phyloP scores from a whole-genome alignment of 1,139 yeast genomes.

The Lodderomyces pseudojiufengensis region DNA sequence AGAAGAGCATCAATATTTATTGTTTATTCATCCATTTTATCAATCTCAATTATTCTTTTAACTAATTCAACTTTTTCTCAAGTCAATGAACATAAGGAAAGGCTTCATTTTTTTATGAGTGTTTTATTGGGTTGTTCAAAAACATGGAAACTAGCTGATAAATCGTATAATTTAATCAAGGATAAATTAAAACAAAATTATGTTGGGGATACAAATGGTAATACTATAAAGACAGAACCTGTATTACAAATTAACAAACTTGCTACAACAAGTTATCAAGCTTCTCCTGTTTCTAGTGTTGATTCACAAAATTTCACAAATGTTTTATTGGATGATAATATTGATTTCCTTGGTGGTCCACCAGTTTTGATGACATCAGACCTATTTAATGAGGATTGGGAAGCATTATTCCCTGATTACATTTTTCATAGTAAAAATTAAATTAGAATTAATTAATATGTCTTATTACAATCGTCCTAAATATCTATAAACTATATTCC shows the following conservation, averaged over 20 bases:
- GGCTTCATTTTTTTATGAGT: constrained; percentile 37
- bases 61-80: constrained; percentile 29
- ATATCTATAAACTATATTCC: too few species aligned
- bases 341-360: constrained; percentile 50
- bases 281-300: constrained; percentile 9
- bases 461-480: too few species aligned
- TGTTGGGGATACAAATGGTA: constrained; percentile 5
- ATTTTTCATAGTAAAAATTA: constrained; percentile 18
- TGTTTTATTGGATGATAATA: constrained; percentile 21
- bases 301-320: constrained; percentile 15
- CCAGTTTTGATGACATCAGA: constrained; percentile 53
- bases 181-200: constrained; percentile 25
- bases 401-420: constrained; percentile 44
- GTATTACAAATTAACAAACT: not conserved
- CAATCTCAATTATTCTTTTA: constrained; percentile 43
- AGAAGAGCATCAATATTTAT: constrained; percentile 44
- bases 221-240: not conserved
- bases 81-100: constrained; percentile 23
- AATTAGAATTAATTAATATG: constrained; percentile 2
- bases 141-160: constrained; percentile 50
- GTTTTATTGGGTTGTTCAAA: constrained; percentile 34
- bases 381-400: constrained; percentile 50
- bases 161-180: constrained; percentile 40
- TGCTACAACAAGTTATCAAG: constrained; percentile 1
- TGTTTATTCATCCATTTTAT: constrained; percentile 46